Percentiles rank a stretch among this genome's conserved stretches.
phyloP scores from a whole-genome alignment of 139 green algal genomes.

The Chlorella sp. region DNA sequence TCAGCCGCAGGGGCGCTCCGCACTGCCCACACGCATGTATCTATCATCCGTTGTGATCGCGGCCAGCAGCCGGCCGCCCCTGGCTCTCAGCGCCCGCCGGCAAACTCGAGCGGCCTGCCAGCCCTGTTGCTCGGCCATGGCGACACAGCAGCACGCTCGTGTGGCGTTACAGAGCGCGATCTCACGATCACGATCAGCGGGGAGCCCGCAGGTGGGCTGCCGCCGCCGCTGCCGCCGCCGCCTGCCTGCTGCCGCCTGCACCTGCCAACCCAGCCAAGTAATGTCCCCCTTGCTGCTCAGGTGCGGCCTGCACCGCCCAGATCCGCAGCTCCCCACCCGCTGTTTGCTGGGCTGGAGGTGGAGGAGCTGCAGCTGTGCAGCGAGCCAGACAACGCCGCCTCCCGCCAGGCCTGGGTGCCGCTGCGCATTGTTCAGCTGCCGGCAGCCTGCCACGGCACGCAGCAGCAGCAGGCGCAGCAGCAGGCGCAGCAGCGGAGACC shows the following conservation, averaged over 20 bases:
- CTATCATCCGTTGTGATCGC: too few relatives aligned
- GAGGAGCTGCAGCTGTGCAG: slow-evolving; percentile 35
- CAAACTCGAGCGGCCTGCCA: too few relatives aligned
- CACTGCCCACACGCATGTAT: too few relatives aligned
- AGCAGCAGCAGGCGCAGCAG: neutral
- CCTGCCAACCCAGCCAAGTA: neutral
- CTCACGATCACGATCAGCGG: too few relatives aligned
- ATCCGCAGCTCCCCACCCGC: too few relatives aligned
- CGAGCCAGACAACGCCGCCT: neutral
- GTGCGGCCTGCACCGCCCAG: neutral
- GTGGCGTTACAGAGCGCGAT: too few relatives aligned
- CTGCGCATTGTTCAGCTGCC: slow-evolving; percentile 46
- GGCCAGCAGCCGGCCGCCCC: too few relatives aligned
- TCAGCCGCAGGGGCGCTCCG: too few relatives aligned
- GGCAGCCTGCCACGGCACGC: neutral
- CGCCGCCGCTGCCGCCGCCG: neutral
- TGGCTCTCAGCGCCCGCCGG: too few relatives aligned
- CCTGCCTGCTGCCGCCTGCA: neutral
- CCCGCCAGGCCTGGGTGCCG: slow-evolving; percentile 65
- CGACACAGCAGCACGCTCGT: too few relatives aligned
- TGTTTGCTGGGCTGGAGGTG: slow-evolving; percentile 14
- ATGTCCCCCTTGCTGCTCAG: neutral
- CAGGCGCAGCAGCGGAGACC: slow-evolving; percentile 2
- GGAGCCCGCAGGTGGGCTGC: neutral
- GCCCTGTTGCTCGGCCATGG: too few relatives aligned